Evolutionary conservation across 805 yeast species (phyloP), one percentile per base, ranked within the genome.

Genomic region (Scheffersomyces spartinae): DNA sequence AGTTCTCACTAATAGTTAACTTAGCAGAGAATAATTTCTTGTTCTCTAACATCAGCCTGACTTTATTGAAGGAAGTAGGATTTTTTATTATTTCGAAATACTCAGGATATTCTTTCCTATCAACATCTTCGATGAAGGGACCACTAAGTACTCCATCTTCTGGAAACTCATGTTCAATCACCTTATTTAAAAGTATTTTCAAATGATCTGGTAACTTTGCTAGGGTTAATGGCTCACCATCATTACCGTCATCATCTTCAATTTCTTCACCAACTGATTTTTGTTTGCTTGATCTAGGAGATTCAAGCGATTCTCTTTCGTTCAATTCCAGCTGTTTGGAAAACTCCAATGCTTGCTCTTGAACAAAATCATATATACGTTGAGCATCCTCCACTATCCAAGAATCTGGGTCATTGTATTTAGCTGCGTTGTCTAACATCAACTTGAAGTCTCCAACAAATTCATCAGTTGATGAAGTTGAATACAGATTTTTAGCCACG

Each of bases 101-200:
- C 40, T 81, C 94, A 1, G 95, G 94, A 39, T 79, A 77, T 31
- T 68, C 70, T 9, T 68, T 68, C 17, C 65, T 67, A 40, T 74
- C 73, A 2, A 88, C 91, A 28, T 74, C 76, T 17, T 74, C 80
- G 55, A 79, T 46, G 45, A 85, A 86, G 1, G 93, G 81, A 9
- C 68, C 79, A 32, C 80, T 68, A 20, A 78, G 58, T 24, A 55
- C 48, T 8, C 71, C 71, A 16, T 68, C 55, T 12, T 64, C 70
- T 5, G 67, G 58, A 24, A 60, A 61, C 27, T 64, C 65, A 36
- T 59, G 57, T 26, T 51, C 46, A 5, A 64, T 55, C 17, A 68
- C 52, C 12, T 57, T 60, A 21, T 61, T 51, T 23, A 69, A 24
- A 0, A 64, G 12, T 1, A 24, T 27, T 9, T 32, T 38, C 23